A percentile compares a stretch with the other conserved stretches of the same genome.
These are phyloP conservation scores for Aspergillus heteromorphus DNA, from an alignment of 495 filamentous ascomycete genomes.

Conservation along the genomic window DNA sequence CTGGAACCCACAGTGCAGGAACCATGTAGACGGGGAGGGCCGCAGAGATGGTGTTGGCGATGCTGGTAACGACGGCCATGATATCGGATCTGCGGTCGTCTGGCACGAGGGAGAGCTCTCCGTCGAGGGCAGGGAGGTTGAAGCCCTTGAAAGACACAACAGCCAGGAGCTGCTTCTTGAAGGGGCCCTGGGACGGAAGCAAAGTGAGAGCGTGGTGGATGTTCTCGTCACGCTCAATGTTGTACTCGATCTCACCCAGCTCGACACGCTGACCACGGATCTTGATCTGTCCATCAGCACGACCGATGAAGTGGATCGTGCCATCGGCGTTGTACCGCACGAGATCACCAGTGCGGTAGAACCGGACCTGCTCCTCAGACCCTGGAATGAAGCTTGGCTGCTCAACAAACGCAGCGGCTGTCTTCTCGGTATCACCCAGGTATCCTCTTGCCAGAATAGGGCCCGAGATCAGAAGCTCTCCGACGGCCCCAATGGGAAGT, in stretches of 20 bases:
- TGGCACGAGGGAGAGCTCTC: not conserved
- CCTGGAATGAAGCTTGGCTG: constrained; percentile 30
- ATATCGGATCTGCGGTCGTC: not conserved
- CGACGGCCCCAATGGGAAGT: constrained; percentile 53
- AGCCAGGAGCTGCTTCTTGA: not conserved
- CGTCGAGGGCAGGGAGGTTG: not conserved
- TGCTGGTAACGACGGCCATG: not conserved
- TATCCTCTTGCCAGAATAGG: constrained; percentile 67
- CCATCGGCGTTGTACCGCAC: constrained; percentile 27
- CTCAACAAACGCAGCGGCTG: constrained; percentile 53
- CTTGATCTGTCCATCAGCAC: constrained; percentile 43
- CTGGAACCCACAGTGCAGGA: constrained; percentile 31
- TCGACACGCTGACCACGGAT: constrained; percentile 33
- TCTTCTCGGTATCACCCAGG: constrained; percentile 53
- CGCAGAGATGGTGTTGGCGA: not conserved
- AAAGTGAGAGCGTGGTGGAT: constrained; percentile 3
- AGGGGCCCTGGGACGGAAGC: not conserved
- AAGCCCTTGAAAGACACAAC: not conserved
- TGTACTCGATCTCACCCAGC: constrained; percentile 41
- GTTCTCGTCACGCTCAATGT: constrained; percentile 3
- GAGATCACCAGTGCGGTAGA: constrained; percentile 29
- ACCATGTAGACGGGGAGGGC: constrained; percentile 42
- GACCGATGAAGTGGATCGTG: constrained; percentile 4
- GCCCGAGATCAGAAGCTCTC: constrained; percentile 71
- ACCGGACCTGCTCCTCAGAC: constrained; percentile 9